Base-by-base conservation (phyloP, 2,329 filamentous ascomycete genomes). In the Xylaria sp. region DNA sequence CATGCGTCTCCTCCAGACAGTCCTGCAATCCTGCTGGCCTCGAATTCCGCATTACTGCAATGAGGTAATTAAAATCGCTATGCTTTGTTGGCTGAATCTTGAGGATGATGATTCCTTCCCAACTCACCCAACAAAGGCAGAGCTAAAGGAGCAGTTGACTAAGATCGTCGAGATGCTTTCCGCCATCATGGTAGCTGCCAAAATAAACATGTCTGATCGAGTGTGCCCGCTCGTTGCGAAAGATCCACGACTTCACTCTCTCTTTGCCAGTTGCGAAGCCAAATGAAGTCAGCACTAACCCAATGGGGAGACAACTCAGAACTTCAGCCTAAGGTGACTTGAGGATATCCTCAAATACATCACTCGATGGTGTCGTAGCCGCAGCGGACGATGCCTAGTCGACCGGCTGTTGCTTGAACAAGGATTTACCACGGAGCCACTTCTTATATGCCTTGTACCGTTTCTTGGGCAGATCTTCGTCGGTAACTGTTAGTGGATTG, bases 401-500 rank as follows among this genome's bases (percentile, higher is more conserved):
- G 54, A 86, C 81, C 46, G 89, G 87, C 75, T 89, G 87, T 81
- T 97, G 93, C 78, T 98, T 98, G 76, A 98, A 98, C 71, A 98
- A 84, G 71, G 92, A 97, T 80, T 97, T 98, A 17, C 94, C 94
- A 64, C 88, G 85, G 72, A 99, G 81, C 94, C 95, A 99, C 78
- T 97, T 96, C 71, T 89, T 82, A 77, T 99, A 99, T 9, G 93
- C 91, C 78, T 97, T 98, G 77, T 99, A 99, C 69, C 95, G 83
- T 83, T 98, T 97, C 84, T 96, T 98, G 40, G 85, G 84, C 46
- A 88, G 84, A 75, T 98, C 95, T 71, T 96, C 93, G 44, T 93
- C 89, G 1, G 88, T 89, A 13, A 98, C 94, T 2, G 92, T 96
- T 54, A 99, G 79, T 17, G 92, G 92, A 70, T 97, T 92, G 63